phyloP scores from a whole-genome alignment of 2,329 filamentous ascomycete genomes.

The Cladophialophora chaetospira region DNA sequence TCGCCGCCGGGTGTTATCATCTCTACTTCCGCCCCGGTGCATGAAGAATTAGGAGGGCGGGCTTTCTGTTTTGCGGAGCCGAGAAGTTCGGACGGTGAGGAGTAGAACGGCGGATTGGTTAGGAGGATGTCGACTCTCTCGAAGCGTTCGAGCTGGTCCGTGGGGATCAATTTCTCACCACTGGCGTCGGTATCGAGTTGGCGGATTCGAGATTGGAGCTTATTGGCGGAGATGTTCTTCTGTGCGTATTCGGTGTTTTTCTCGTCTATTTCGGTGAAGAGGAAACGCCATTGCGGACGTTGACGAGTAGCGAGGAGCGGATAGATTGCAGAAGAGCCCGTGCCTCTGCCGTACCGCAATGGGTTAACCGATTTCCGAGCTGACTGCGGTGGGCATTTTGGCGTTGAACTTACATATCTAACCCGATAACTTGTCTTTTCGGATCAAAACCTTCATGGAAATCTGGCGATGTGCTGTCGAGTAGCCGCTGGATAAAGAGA shows the following conservation, averaged over 20 bases:
- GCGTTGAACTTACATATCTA: slow-evolving; percentile 67
- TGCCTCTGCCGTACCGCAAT: slow-evolving; percentile 58
- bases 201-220: slow-evolving; percentile 63
- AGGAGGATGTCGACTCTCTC: slow-evolving; percentile 74
- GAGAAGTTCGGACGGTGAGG: slow-evolving; percentile 68
- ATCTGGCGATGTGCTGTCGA: slow-evolving; percentile 66
- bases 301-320: slow-evolving; percentile 74
- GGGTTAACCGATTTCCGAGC: not conserved
- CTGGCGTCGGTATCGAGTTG: slow-evolving; percentile 57
- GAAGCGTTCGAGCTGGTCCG: slow-evolving; percentile 39
- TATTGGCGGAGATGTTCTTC: slow-evolving; percentile 68
- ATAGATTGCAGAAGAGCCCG: slow-evolving; percentile 89
- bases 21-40: slow-evolving; percentile 76
- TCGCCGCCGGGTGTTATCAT: slow-evolving; percentile 86
- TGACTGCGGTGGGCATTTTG: not conserved
- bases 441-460: slow-evolving; percentile 55
- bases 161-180: slow-evolving; percentile 60
- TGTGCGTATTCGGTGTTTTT: slow-evolving; percentile 67
- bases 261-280: slow-evolving; percentile 77
- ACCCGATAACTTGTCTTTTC: slow-evolving; percentile 62
- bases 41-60: slow-evolving; percentile 65
- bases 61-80: slow-evolving; percentile 67
- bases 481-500: slow-evolving; percentile 78
- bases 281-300: slow-evolving; percentile 69
- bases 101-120: slow-evolving; percentile 94